These are phyloP conservation scores for Backusella westeae DNA, from an alignment of 192 early-diverging fungal genomes.

Conservation along the genomic window DNA sequence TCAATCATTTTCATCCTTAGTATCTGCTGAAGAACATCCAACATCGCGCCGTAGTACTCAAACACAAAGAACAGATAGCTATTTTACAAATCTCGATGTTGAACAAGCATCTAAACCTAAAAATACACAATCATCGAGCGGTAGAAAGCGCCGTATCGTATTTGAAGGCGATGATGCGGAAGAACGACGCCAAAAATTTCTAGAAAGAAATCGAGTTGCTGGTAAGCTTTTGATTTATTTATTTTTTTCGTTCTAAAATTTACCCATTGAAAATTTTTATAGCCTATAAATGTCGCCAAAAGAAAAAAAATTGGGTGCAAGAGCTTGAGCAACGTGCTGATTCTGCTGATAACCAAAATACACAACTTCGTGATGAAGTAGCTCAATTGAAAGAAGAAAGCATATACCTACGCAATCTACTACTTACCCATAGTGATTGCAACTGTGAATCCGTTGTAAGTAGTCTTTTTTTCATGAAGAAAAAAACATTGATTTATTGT, in stretches of 20 bases:
- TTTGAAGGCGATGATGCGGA: conserved; percentile 28
- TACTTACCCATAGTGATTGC: conserved; percentile 28
- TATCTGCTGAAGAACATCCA: not conserved
- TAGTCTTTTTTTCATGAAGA: not conserved
- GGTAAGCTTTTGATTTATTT: not conserved
- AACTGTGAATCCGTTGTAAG: conserved; percentile 24
- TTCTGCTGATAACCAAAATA: conserved; percentile 19
- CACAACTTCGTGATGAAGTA: conserved; percentile 21
- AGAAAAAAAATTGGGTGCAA: conserved; percentile 37
- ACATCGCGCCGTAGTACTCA: not conserved
- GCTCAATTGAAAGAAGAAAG: conserved; percentile 31
- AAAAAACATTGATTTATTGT: not conserved
- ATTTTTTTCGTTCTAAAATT: not conserved
- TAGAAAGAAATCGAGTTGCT: conserved; percentile 30
- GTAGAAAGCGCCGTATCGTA: conserved; percentile 20
- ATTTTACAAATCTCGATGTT: not conserved
- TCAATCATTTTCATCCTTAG: not conserved
- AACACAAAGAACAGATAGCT: not conserved
- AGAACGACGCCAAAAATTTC: conserved; percentile 22
- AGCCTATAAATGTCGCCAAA: conserved; percentile 41
- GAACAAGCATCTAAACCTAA: not conserved
- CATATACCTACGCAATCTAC: conserved; percentile 26
- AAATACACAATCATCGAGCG: not conserved
- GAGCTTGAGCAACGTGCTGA: conserved; percentile 31
- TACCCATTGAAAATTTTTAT: not conserved